Evolutionary conservation across 139 green algal species (phyloP), one percentile per base, ranked within the genome.

Genomic region (Mesostigma viride): DNA sequence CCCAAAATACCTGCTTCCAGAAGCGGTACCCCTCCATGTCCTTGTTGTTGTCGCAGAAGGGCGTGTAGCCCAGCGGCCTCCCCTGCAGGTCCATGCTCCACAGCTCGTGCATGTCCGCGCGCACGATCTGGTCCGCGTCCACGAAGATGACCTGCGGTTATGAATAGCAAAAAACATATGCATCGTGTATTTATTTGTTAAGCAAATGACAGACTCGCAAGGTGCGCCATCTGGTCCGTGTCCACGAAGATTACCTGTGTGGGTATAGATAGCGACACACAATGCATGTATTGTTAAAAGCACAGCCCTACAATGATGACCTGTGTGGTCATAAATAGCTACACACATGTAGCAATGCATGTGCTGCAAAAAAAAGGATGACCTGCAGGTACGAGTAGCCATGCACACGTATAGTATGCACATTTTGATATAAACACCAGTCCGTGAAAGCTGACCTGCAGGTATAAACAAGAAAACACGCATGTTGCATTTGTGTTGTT

Each of bases 41-140:
- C 34, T 79, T 82, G 81, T 97, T 96, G 83, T 90, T 95, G 84
- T 98, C 87, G 74, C 93, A 99, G 77, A 99, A 96, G 34, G 93
- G 93, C 0, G 91, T 96, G 87, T 97, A 99, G 5, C 82, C 93
- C 26, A 94, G 86, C 2, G 92, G 89, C 0, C 82, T 82, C 17
- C 92, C 91, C 69, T 94, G 76, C 27, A 99, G 74, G 76, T 97
- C 89, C 83, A 95, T 92, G 71, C 92, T 69, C 81, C 87, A 91
- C 3, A 99, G 86, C 64, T 96, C 82, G 3, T 74, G 74, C 60
- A 99, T 80, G 78, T 99, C 88, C 1, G 86, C 79, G 0, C 93
- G 77, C 6, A 98, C 82, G 1, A 99, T 83, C 79, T 99, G 93
- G 71, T 99, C 93, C 3, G 82, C 84, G 76, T 99, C 93, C 28